Percentiles rank a stretch among this genome's conserved stretches.
Conservation (phyloP, 148 eudicot genomes). For the Chenopodium berlandieri region DNA sequence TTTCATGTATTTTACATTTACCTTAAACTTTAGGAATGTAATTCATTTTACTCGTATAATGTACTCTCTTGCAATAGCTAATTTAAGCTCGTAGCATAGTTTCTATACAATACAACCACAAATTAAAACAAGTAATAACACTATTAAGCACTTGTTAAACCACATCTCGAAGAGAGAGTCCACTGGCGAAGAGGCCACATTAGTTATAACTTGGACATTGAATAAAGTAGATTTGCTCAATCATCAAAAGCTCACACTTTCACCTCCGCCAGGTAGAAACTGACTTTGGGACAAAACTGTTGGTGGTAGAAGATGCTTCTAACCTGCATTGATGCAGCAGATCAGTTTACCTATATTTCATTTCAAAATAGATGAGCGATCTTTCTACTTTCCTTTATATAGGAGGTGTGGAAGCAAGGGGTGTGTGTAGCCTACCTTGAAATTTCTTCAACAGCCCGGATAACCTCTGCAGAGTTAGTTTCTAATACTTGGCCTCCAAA, state of each 20-base stretch:
- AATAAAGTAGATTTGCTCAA: neutral
- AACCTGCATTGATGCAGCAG: slow-evolving; percentile 31
- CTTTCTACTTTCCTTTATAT: neutral
- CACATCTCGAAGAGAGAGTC: neutral
- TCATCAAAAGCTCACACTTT: slow-evolving; percentile 6
- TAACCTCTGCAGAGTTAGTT: slow-evolving; percentile 74
- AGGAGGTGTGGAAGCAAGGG: neutral
- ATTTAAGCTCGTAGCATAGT: no score
- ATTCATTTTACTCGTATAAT: no score
- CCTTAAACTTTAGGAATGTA: neutral
- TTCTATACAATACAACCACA: neutral
- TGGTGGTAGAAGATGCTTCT: slow-evolving; percentile 35
- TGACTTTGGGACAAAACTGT: slow-evolving; percentile 42
- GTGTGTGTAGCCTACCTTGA: slow-evolving; percentile 41
- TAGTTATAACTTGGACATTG: neutral
- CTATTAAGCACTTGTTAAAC: neutral
- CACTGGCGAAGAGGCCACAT: neutral
- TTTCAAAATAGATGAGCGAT: neutral
- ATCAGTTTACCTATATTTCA: neutral
- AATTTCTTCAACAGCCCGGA: slow-evolving; percentile 75
- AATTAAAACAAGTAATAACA: neutral
- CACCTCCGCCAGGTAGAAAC: slow-evolving; percentile 42
- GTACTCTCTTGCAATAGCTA: no score
- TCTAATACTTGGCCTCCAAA: slow-evolving; percentile 95
- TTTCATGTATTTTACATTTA: no score